Percentiles rank a stretch among this genome's conserved stretches.
Conservation (phyloP, 805 yeast genomes). For the Metschnikowia borealis region DNA sequence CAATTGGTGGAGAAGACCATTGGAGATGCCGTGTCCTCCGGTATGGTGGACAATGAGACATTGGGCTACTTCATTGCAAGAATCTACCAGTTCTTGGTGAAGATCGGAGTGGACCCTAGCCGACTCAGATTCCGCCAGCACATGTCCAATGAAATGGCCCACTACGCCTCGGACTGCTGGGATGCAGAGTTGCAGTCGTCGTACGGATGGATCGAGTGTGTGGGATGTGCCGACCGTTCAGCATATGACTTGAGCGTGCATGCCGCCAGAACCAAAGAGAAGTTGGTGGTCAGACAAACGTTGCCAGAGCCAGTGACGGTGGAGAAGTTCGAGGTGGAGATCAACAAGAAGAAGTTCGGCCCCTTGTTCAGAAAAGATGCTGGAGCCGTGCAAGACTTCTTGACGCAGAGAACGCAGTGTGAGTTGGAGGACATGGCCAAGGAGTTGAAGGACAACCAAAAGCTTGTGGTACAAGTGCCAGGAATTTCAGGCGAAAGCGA, state of each 20-base stretch:
- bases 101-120: slow-evolving; percentile 83
- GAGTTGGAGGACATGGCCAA: slow-evolving; percentile 74
- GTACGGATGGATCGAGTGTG: slow-evolving; percentile 99
- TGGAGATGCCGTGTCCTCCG: slow-evolving; percentile 85
- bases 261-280: slow-evolving; percentile 90
- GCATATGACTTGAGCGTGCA: slow-evolving; percentile 97
- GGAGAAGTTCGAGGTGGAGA: slow-evolving; percentile 77
- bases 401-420: slow-evolving; percentile 71
- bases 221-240: slow-evolving; percentile 99
- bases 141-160: slow-evolving; percentile 99
- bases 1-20: slow-evolving; percentile 59
- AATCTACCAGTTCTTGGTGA: slow-evolving; percentile 76
- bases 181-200: slow-evolving; percentile 95
- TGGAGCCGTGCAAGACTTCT: slow-evolving; percentile 81
- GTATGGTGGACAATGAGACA: slow-evolving; percentile 94
- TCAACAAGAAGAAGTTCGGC: slow-evolving; percentile 94
- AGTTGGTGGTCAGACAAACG: slow-evolving; percentile 88
- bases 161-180: slow-evolving; percentile 99
- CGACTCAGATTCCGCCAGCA: slow-evolving; percentile 97
- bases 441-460: slow-evolving; percentile 59
- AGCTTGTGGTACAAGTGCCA: slow-evolving; percentile 64
- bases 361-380: slow-evolving; percentile 98
- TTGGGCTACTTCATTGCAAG: slow-evolving; percentile 95
- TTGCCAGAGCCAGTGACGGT: slow-evolving; percentile 80
- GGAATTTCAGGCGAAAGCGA: slow-evolving; percentile 56